These are phyloP conservation scores for Biscogniauxia marginata DNA, from an alignment of 2,329 filamentous ascomycete species.

Conservation along the genomic window DNA sequence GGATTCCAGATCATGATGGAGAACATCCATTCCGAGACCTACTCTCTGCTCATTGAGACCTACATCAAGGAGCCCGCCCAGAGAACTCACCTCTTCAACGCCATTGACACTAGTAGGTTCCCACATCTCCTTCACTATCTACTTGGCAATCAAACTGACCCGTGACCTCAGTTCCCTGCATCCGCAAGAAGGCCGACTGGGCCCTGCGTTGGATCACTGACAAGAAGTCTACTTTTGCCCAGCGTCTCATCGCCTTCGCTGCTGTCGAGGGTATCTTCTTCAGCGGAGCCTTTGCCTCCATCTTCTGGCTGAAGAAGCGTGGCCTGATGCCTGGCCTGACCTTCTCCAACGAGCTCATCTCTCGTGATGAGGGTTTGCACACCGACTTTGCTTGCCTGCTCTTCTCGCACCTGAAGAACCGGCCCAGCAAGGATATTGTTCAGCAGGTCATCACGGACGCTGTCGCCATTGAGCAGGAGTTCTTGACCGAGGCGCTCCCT, in stretches of 20 bases:
- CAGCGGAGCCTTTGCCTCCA: slow-evolving; percentile 95
- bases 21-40: slow-evolving; percentile 99
- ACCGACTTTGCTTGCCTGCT: slow-evolving; percentile 98
- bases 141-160: slow-evolving; percentile 9
- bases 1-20: slow-evolving; percentile 99
- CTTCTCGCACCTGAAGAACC: slow-evolving; percentile 95
- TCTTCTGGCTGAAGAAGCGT: slow-evolving; percentile 99
- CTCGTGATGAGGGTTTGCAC: slow-evolving; percentile 97
- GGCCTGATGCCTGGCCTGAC: slow-evolving; percentile 97
- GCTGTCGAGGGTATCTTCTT: slow-evolving; percentile 99
- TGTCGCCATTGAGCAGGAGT: slow-evolving; percentile 94
- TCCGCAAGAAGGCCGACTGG: slow-evolving; percentile 98
- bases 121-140: not conserved
- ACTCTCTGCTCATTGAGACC: slow-evolving; percentile 97
- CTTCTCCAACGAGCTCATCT: slow-evolving; percentile 99
- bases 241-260: slow-evolving; percentile 93
- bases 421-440: slow-evolving; percentile 78
- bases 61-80: slow-evolving; percentile 98
- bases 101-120: slow-evolving; percentile 88
- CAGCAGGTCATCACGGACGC: slow-evolving; percentile 91
- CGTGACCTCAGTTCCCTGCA: slow-evolving; percentile 72
- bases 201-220: slow-evolving; percentile 93
- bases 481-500: slow-evolving; percentile 92
- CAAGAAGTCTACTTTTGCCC: slow-evolving; percentile 89
- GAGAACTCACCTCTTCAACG: slow-evolving; percentile 93